Evolutionary conservation across 345 rosid species (phyloP), one percentile per base, ranked within the genome.

Genomic region (Gossypium sturtianum): DNA sequence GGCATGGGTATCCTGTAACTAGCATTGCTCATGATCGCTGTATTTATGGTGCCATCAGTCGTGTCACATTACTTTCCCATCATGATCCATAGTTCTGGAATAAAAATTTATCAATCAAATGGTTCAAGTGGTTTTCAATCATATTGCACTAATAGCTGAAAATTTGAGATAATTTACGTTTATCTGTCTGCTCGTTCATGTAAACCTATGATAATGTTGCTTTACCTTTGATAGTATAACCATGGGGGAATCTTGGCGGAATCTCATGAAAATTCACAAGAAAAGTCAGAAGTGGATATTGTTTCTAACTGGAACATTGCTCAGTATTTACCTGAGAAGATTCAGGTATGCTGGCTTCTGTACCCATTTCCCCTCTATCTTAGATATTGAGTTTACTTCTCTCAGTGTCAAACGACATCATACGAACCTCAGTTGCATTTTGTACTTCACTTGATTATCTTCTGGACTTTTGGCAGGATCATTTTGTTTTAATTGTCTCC

Each of bases 221-320:
- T 66, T 20, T 59, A 52, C 19, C 67, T 75, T 6, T 81, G 75
- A 69, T 66, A 94, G 97, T 85, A 89, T 80, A 92, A 92, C 79
- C 89, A 90, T 70, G 94, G 97, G 58, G 97, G 98, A 69, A 91
- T 92, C 81, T 93, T 84, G 52, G 92, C 88, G 60, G 83, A 74
- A 48, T 82, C 80, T 71, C 91, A 86, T 80, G 93, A 87, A 66
- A 81, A 58, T 74, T 84, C 80, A 27, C 80, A 77, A 64, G 89
- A 86, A 29, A 83, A 87, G 67, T 74, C 86, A 53, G 86, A 84
- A 86, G 89, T 87, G 74, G 86, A 90, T 76, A 91, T 94, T 83
- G 92, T 90, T 56, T 92, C 97, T 74, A 88, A 87, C 83, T 94
- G 98, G 98, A 89, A 87, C 66, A 82, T 90, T 76, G 91, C 95